Conservation (phyloP, 2,329 filamentous ascomycete genomes). For the Trichothecium sympodiale region DNA sequence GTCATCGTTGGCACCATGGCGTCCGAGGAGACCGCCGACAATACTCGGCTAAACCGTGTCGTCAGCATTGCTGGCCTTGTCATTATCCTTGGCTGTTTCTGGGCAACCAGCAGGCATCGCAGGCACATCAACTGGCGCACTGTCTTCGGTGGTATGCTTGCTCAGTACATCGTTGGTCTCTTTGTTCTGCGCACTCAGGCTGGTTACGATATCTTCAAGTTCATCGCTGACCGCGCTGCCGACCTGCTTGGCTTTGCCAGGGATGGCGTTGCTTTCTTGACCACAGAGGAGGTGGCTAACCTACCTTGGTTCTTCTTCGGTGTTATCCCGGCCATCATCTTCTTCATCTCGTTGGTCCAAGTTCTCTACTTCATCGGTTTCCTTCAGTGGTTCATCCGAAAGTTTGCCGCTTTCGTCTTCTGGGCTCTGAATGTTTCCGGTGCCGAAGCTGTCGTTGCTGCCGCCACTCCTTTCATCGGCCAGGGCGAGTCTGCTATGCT, state of each 20-base stretch:
- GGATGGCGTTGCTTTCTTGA: slow-evolving; percentile 63
- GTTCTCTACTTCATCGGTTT: slow-evolving; percentile 71
- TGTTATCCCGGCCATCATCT: slow-evolving; percentile 87
- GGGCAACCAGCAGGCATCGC: slow-evolving; percentile 59
- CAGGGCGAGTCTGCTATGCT: slow-evolving; percentile 92
- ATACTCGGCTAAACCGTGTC: slow-evolving; percentile 69
- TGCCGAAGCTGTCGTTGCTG: slow-evolving; percentile 85
- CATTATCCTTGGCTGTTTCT: slow-evolving; percentile 60
- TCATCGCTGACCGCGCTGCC: slow-evolving; percentile 66
- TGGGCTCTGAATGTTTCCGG: slow-evolving; percentile 80
- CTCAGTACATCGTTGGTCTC: slow-evolving; percentile 78
- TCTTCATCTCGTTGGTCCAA: slow-evolving; percentile 90
- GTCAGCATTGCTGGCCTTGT: slow-evolving; percentile 69
- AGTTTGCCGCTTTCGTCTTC: slow-evolving; percentile 86
- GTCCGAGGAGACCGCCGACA: slow-evolving; percentile 59
- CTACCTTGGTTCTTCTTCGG: slow-evolving; percentile 60
- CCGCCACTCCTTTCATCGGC: slow-evolving; percentile 87
- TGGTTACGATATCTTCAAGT: slow-evolving; percentile 86
- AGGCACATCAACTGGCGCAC: slow-evolving; percentile 59
- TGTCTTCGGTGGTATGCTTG: slow-evolving; percentile 79
- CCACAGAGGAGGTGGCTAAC: slow-evolving; percentile 27
- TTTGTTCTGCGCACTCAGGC: slow-evolving; percentile 75
- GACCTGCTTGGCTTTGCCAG: slow-evolving; percentile 65
- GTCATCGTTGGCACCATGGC: slow-evolving; percentile 72
- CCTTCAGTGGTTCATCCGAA: slow-evolving; percentile 81